These are phyloP conservation scores for Alternaria atra DNA, from an alignment of 2,329 filamentous ascomycete species.

Conservation along the genomic window DNA sequence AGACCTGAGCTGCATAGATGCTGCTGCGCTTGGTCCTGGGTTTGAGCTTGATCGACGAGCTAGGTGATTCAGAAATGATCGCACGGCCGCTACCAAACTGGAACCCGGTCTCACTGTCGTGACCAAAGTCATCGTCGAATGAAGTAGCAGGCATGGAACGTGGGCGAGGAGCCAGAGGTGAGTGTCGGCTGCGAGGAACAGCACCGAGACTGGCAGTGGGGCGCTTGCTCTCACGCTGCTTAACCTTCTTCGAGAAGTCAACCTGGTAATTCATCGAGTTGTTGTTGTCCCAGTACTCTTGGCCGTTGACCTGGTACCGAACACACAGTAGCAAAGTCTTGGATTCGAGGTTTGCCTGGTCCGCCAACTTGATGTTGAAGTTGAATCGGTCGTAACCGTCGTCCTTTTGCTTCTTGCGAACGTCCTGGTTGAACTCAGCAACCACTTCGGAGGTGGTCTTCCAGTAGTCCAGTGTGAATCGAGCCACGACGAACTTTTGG, in stretches of 20 bases:
- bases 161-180: slow-evolving; percentile 57
- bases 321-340: slow-evolving; percentile 95
- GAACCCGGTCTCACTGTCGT: slow-evolving; percentile 62
- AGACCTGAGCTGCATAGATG: slow-evolving; percentile 66
- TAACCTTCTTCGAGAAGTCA: slow-evolving; percentile 84
- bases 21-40: slow-evolving; percentile 68
- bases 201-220: slow-evolving; percentile 60
- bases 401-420: slow-evolving; percentile 70
- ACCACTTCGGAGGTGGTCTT: slow-evolving; percentile 95
- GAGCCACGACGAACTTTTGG: slow-evolving; percentile 85
- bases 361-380: slow-evolving; percentile 92
- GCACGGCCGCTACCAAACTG: slow-evolving; percentile 53
- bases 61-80: slow-evolving; percentile 67
- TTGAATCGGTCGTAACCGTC: slow-evolving; percentile 86
- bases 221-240: slow-evolving; percentile 59
- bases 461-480: slow-evolving; percentile 98
- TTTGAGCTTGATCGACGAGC: slow-evolving; percentile 73
- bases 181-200: slow-evolving; percentile 60
- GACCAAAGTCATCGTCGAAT: slow-evolving; percentile 75
- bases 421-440: slow-evolving; percentile 86
- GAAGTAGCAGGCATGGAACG: slow-evolving; percentile 58
- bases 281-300: slow-evolving; percentile 98
- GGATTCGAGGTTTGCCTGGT: slow-evolving; percentile 87
- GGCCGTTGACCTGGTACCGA: slow-evolving; percentile 82
- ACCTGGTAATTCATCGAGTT: slow-evolving; percentile 86